These are phyloP conservation scores for Lanmaoa pseudosensibilis DNA, from an alignment of 768 basidiomycete species.

Conservation along the genomic window DNA sequence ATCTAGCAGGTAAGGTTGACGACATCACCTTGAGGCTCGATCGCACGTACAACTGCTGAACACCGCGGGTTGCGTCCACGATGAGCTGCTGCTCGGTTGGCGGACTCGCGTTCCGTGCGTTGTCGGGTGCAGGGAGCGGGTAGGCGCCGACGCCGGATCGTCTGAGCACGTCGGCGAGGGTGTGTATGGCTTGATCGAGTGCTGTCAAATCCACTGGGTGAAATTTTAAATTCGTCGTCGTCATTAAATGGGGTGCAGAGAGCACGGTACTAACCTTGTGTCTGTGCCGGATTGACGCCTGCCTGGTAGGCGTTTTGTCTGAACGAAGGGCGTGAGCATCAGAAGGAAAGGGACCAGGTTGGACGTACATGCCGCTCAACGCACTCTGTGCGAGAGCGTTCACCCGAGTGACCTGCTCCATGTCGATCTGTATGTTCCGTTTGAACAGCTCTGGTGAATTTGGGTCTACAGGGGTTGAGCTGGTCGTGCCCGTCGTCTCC, in stretches of 20 bases:
- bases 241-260: too few relatives aligned
- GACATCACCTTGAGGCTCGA: constrained; percentile 31
- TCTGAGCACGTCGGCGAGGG: constrained; percentile 49
- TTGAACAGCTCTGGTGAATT: constrained; percentile 66
- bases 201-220: constrained; percentile 46
- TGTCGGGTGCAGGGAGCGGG: constrained; percentile 42
- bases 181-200: constrained; percentile 51
- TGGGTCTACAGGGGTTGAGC: constrained; percentile 40
- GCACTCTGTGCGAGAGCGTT: constrained; percentile 50
- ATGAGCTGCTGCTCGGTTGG: constrained; percentile 51
- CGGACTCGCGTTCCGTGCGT: constrained; percentile 11
- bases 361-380: constrained; percentile 53
- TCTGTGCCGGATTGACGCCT: constrained; percentile 53
- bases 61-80: constrained; percentile 39
- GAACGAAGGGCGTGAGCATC: background rate
- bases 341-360: too few relatives aligned
- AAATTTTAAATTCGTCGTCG: background rate
- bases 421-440: constrained; percentile 49
- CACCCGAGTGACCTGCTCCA: constrained; percentile 49
- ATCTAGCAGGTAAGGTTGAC: too few relatives aligned
- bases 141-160: constrained; percentile 67
- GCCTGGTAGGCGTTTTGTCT: constrained; percentile 65
- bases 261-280: constrained; percentile 44
- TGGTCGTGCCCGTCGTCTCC: constrained; percentile 15
- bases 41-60: constrained; percentile 48